phyloP scores from a whole-genome alignment of 176 grass and related monocot genomes.

The Carex myosuroides region DNA sequence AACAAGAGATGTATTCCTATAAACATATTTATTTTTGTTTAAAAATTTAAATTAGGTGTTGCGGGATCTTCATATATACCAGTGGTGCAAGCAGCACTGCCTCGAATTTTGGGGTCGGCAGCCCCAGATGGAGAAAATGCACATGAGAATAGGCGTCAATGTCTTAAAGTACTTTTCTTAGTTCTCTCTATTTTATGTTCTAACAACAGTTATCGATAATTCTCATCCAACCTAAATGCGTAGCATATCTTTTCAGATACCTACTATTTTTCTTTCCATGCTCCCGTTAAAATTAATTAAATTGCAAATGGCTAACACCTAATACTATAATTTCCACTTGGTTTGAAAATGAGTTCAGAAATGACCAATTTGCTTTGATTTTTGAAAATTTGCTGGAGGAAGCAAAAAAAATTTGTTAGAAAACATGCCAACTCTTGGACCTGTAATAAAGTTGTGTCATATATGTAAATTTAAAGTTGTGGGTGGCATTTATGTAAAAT shows the following conservation, averaged over 20 bases:
- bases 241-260: not conserved
- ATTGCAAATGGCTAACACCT: not conserved
- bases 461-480: not conserved
- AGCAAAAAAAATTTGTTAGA: not conserved
- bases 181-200: not conserved
- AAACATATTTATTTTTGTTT: conserved; percentile 2
- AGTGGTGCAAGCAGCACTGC: conserved; percentile 67
- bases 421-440: not conserved
- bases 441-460: not conserved
- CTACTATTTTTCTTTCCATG: not conserved
- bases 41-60: conserved; percentile 57
- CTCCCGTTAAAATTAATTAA: not conserved
- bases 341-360: not conserved
- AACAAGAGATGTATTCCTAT: not conserved
- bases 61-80: conserved; percentile 67
- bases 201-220: not conserved
- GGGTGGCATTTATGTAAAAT: not conserved
- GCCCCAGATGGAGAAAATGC: conserved; percentile 86
- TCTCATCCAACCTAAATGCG: too few species aligned
- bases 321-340: not conserved
- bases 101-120: conserved; percentile 65
- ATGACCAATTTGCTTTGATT: not conserved
- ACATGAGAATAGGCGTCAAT: conserved; percentile 89
- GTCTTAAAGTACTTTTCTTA: conserved; percentile 66
- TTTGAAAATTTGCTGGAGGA: not conserved